These are phyloP conservation scores for Linderniella brevidens DNA, from an alignment of 257 asterid species.

Conservation along the genomic window DNA sequence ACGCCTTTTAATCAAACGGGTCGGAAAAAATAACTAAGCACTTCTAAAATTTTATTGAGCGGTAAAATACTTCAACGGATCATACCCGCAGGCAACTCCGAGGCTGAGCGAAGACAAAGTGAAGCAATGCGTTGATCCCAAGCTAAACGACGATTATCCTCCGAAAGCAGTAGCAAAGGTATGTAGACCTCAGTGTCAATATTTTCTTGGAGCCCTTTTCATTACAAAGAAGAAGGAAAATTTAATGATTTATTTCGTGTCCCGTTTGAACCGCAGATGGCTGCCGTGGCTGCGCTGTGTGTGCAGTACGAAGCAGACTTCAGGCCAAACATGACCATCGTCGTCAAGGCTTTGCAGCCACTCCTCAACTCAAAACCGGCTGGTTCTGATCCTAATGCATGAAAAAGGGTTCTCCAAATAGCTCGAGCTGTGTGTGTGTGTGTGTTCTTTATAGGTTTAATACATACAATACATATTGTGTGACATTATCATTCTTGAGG, in stretches of 20 bases:
- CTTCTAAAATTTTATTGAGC: background rate
- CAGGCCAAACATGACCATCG: constrained; percentile 91
- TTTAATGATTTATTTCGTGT: background rate
- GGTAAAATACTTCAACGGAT: background rate
- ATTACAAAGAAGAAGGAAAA: background rate
- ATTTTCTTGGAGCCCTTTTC: background rate
- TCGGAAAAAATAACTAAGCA: too few species aligned
- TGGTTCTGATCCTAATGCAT: constrained; percentile 23
- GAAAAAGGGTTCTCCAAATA: background rate
- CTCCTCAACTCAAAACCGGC: constrained; percentile 75
- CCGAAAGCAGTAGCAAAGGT: constrained; percentile 90
- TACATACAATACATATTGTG: too few species aligned
- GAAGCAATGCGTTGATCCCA: constrained; percentile 80
- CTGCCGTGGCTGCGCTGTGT: constrained; percentile 93
- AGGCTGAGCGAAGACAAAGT: constrained; percentile 89
- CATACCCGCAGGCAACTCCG: constrained; percentile 54
- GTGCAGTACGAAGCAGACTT: constrained; percentile 94
- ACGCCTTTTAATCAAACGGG: too few species aligned
- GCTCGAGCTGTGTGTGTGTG: background rate
- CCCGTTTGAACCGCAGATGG: constrained; percentile 34
- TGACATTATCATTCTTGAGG: too few species aligned
- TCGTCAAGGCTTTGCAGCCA: constrained; percentile 89
- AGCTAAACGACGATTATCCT: constrained; percentile 55
- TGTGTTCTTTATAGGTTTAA: too few species aligned
- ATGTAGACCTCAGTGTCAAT: too few species aligned